These are phyloP conservation scores for Ustilago tritici DNA, from an alignment of 1,284 basidiomycete genomes.

Conservation along the genomic window DNA sequence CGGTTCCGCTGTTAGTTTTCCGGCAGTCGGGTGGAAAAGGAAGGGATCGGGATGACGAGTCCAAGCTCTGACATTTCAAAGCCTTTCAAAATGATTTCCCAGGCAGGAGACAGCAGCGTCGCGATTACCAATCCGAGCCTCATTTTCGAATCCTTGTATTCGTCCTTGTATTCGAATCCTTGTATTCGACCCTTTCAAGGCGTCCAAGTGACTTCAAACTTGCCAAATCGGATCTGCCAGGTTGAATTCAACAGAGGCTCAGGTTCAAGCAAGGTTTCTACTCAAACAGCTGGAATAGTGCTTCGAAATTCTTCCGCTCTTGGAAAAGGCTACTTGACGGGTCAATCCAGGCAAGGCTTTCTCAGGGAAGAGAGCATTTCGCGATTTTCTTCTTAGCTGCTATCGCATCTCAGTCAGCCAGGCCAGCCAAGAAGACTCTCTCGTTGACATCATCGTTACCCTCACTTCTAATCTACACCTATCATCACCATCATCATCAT, in stretches of 20 bases:
- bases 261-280: neutral
- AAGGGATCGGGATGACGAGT: conserved; percentile 29
- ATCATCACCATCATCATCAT: conserved; percentile 16
- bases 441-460: conserved; percentile 14
- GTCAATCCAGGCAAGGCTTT: conserved; percentile 6
- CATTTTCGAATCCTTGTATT: neutral
- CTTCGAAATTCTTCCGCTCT: conserved; percentile 24
- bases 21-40: conserved; percentile 8
- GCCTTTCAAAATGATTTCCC: neutral
- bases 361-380: conserved; percentile 8
- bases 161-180: neutral
- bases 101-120: conserved; percentile 16
- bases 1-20: conserved; percentile 20
- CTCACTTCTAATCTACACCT: conserved; percentile 10
- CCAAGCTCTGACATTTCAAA: conserved; percentile 19
- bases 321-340: conserved; percentile 1
- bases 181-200: neutral
- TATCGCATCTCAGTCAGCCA: conserved; percentile 10
- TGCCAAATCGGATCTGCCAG: neutral
- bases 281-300: conserved; percentile 3
- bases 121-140: conserved; percentile 33
- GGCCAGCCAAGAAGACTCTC: conserved; percentile 1
- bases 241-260: neutral
- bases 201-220: neutral
- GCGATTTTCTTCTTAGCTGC: conserved; percentile 45